Evolutionary conservation across 169 alveolate species (phyloP), one percentile per base, ranked within the genome.

Genomic region (Eimeria zaria): DNA sequence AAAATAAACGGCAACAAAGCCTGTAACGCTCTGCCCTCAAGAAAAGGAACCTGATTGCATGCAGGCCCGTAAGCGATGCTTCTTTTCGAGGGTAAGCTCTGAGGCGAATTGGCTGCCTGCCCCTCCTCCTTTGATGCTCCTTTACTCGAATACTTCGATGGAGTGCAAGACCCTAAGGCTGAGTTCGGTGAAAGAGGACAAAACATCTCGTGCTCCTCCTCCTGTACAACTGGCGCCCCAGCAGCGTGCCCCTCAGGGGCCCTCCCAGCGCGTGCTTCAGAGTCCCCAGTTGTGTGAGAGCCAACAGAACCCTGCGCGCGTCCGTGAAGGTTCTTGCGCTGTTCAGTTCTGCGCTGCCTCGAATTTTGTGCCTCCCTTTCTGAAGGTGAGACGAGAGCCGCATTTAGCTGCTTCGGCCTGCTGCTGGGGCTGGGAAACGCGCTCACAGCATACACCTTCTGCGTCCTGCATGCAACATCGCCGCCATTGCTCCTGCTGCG

Each of bases 31-130:
- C 91, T 84, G 62, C 83, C 95, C 27, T 89, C 95, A 39, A 95
- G 91, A 51, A 95, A 95, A 12, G 97, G 95, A 20, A 55, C 62
- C 58, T 95, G 97, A 58, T 95, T 95, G 67, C 93, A 53, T 39
- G 55, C 53, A 55, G 88, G 78, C 53, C 96, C 96, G 53, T 74
- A 94, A 41, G 64, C 7, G 3, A 55, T 60, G 55, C 24, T 46
- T 24, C 44, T 27, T 53, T 8, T 41, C 36, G 36, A 0, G 30
- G 90, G 48, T 24, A 18, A 14, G 60, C 14, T 62, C 0, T 30
- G 41, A 44, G 85, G 18, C 22, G 78, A 33, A 44, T 33, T 62
- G 9, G 58, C 87, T 41, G 64, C 24, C 60, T 48, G 73, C 69
- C 30, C 27, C 51, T 5, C 24, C 36, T 30, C 11, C 20, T 5